Evolutionary conservation across 495 filamentous ascomycete species (phyloP).

Genomic region (Penicillium cinerascens): DNA sequence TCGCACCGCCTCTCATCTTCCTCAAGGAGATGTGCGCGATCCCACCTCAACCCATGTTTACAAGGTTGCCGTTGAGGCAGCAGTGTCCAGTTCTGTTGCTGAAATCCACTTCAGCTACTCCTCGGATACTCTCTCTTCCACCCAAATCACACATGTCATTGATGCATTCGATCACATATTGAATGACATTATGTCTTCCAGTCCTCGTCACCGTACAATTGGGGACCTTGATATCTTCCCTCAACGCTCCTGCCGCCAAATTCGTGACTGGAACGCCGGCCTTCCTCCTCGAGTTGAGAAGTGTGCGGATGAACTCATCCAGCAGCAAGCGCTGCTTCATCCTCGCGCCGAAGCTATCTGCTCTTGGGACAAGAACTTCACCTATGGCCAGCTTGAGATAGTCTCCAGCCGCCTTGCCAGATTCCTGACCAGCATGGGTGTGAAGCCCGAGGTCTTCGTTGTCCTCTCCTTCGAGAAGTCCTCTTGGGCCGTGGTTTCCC

Average conservation of each 20-base stretch:
- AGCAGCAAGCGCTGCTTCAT: slow-evolving; percentile 28
- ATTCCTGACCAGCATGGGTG: slow-evolving; percentile 38
- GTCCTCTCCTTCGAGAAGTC: slow-evolving; percentile 58
- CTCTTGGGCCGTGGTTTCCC: slow-evolving; percentile 49
- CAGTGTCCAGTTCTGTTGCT: slow-evolving; percentile 37
- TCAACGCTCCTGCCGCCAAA: slow-evolving; percentile 23
- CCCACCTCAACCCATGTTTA: slow-evolving; percentile 37
- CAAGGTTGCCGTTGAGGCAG: slow-evolving; percentile 55
- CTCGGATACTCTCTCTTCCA: slow-evolving; percentile 31
- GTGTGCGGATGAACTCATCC: slow-evolving; percentile 50
- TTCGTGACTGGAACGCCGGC: slow-evolving; percentile 37
- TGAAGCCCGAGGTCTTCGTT: slow-evolving; percentile 44
- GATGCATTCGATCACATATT: slow-evolving; percentile 39
- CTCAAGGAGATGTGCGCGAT: slow-evolving; percentile 6
- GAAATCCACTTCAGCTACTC: slow-evolving; percentile 41
- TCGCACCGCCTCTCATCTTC: slow-evolving; percentile 6
- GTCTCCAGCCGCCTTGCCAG: slow-evolving; percentile 34
- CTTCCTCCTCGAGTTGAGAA: slow-evolving; percentile 31
- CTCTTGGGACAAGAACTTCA: slow-evolving; percentile 49
- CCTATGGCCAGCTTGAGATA: slow-evolving; percentile 42
- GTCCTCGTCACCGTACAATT: slow-evolving; percentile 23
- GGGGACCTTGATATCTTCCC: slow-evolving; percentile 33
- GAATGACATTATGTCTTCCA: slow-evolving; percentile 31
- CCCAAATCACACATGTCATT: slow-evolving; percentile 35
- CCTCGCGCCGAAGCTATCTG: slow-evolving; percentile 39